phyloP scores from a whole-genome alignment of 2,329 filamentous ascomycete genomes.

The Penicillium sp. region DNA sequence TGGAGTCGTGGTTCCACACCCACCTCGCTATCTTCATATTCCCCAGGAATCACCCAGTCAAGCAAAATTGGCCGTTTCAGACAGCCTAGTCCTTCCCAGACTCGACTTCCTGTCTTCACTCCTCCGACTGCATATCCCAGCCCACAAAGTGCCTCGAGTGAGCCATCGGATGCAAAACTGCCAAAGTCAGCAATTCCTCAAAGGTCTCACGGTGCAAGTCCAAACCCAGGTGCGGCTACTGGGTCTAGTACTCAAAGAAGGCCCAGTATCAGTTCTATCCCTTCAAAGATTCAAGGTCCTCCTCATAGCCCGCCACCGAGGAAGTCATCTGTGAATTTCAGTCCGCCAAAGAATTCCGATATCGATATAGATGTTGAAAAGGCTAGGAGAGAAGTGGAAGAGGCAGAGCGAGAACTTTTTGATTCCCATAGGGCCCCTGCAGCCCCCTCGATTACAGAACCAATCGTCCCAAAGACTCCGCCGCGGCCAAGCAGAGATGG shows the following conservation, averaged over 20 bases:
- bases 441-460: slow-evolving; percentile 28
- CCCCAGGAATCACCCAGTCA: slow-evolving; percentile 46
- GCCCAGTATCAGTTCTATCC: not conserved
- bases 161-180: slow-evolving; percentile 12
- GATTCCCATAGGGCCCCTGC: slow-evolving; percentile 18
- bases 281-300: slow-evolving; percentile 15
- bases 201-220: slow-evolving; percentile 9
- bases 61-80: slow-evolving; percentile 37
- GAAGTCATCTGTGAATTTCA: slow-evolving; percentile 60
- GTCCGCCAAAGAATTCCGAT: slow-evolving; percentile 25
- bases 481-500: slow-evolving; percentile 67
- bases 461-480: slow-evolving; percentile 47
- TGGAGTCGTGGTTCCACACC: slow-evolving; percentile 51
- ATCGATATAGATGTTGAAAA: slow-evolving; percentile 23
- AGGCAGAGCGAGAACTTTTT: slow-evolving; percentile 22
- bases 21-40: slow-evolving; percentile 50
- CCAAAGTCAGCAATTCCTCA: slow-evolving; percentile 13
- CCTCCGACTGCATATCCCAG: slow-evolving; percentile 20
- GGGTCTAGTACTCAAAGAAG: slow-evolving; percentile 2
- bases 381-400: slow-evolving; percentile 35
- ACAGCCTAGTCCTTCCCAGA: slow-evolving; percentile 38
- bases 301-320: slow-evolving; percentile 62
- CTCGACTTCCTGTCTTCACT: slow-evolving; percentile 35
- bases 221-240: slow-evolving; percentile 5
- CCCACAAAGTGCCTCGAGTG: slow-evolving; percentile 21